Conservation (phyloP, 2,329 filamentous ascomycete genomes). For the Verticillium klebahnii region DNA sequence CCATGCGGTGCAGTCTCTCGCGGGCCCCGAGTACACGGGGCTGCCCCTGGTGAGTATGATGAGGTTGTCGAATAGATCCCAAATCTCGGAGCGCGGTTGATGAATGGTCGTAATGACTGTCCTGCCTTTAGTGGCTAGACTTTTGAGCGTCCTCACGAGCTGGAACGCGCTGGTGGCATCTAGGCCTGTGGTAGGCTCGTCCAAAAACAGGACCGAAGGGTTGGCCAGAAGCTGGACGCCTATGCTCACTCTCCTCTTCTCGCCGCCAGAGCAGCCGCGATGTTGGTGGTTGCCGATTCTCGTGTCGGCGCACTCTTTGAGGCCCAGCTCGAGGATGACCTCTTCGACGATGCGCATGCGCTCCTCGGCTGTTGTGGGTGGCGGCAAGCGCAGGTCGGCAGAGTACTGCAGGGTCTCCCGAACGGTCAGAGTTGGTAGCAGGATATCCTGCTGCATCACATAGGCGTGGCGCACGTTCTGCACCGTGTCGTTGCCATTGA, state of each 20-base stretch:
- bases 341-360: slow-evolving; percentile 64
- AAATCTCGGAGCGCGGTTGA: slow-evolving; percentile 74
- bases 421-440: slow-evolving; percentile 70
- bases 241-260: slow-evolving; percentile 72
- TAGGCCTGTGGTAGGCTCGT: slow-evolving; percentile 74
- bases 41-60: slow-evolving; percentile 64
- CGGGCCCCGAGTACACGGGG: slow-evolving; percentile 62
- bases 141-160: slow-evolving; percentile 65
- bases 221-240: slow-evolving; percentile 77
- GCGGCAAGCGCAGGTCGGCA: slow-evolving; percentile 65
- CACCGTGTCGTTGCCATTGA: slow-evolving; percentile 54
- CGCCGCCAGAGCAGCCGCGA: slow-evolving; percentile 73
- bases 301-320: slow-evolving; percentile 75
- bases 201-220: slow-evolving; percentile 71
- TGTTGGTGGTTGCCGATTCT: slow-evolving; percentile 67
- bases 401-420: slow-evolving; percentile 71
- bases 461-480: slow-evolving; percentile 58
- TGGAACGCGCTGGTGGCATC: slow-evolving; percentile 76
- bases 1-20: slow-evolving; percentile 55
- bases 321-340: slow-evolving; percentile 68
- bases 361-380: slow-evolving; percentile 54
- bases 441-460: slow-evolving; percentile 72
- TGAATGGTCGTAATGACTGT: slow-evolving; percentile 74
- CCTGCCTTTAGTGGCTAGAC: slow-evolving; percentile 60
- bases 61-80: slow-evolving; percentile 70